Conservation (phyloP, 192 early-diverging fungal species). For the Martensiomyces pterosporus region DNA sequence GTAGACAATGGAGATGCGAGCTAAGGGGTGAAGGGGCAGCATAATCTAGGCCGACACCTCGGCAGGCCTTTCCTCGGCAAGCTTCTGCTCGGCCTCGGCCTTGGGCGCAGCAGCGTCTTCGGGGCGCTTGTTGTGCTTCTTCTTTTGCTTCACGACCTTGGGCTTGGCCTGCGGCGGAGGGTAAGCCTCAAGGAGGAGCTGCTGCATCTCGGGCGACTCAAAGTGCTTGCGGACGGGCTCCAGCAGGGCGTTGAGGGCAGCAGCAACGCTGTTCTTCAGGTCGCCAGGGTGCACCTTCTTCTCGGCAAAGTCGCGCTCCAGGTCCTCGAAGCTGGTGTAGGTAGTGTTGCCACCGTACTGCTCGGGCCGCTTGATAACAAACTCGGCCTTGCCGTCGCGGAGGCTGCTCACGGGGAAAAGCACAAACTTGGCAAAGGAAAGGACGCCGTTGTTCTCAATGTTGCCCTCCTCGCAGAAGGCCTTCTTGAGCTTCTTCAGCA, state of each 20-base stretch:
- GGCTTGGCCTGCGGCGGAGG: conserved; percentile 58
- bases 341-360: conserved; percentile 86
- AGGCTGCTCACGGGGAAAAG: conserved; percentile 85
- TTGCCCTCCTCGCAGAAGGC: conserved; percentile 98
- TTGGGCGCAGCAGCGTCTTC: conserved; percentile 9
- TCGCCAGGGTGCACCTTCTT: conserved; percentile 92
- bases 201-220: conserved; percentile 61
- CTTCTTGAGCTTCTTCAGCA: conserved; percentile 84
- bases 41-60: no score
- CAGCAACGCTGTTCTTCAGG: conserved; percentile 81
- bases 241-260: conserved; percentile 79
- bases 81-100: conserved; percentile 9
- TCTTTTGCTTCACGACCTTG: conserved; percentile 57
- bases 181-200: conserved; percentile 81
- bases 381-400: conserved; percentile 48
- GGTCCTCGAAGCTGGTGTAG: conserved; percentile 63
- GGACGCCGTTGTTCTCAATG: conserved; percentile 83
- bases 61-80: conserved; percentile 24
- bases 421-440: conserved; percentile 86
- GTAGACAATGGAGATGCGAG: no score
- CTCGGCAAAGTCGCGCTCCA: conserved; percentile 83
- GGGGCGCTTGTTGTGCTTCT: conserved; percentile 52
- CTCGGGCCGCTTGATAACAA: conserved; percentile 73
- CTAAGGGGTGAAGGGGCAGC: no score
- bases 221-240: conserved; percentile 83